phyloP scores from a whole-genome alignment of 2,329 filamentous ascomycete species.

The Talaromyces rugulosus region DNA sequence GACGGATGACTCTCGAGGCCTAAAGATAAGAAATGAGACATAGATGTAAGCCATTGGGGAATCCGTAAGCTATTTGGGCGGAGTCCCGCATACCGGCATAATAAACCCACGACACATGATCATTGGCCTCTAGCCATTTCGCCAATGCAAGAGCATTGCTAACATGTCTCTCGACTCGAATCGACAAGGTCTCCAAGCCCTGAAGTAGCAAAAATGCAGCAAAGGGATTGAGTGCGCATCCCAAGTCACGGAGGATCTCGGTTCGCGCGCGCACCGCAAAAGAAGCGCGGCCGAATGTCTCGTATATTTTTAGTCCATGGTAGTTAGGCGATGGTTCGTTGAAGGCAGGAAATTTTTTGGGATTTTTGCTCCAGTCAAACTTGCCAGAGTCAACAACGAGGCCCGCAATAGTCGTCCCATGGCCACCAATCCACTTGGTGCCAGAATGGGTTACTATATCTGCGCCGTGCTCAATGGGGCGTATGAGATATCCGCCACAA shows the following conservation, averaged over 20 bases:
- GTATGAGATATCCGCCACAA: conserved; percentile 76
- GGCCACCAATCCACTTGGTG: conserved; percentile 90
- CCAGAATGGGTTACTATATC: conserved; percentile 87
- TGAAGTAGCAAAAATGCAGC: conserved; percentile 60
- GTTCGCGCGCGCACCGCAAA: conserved; percentile 78
- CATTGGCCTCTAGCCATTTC: conserved; percentile 70
- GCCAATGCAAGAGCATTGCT: conserved; percentile 74
- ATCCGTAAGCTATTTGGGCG: neutral
- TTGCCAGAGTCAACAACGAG: conserved; percentile 78
- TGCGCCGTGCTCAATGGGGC: conserved; percentile 77
- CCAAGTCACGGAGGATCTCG: conserved; percentile 78
- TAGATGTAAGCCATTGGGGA: neutral
- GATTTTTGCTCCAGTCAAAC: conserved; percentile 64
- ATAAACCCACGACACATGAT: conserved; percentile 78
- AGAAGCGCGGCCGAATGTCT: conserved; percentile 74
- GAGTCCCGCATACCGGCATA: conserved; percentile 44
- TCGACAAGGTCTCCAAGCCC: conserved; percentile 76
- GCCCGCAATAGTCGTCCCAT: conserved; percentile 81
- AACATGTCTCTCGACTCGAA: conserved; percentile 77
- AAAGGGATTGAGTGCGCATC: conserved; percentile 74
- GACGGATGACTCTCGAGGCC: conserved; percentile 73
- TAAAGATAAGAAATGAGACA: conserved; percentile 37
- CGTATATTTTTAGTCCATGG: conserved; percentile 87
- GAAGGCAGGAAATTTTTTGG: conserved; percentile 78
- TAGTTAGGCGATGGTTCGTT: conserved; percentile 80